These are phyloP conservation scores for Marasmius sp. DNA, from an alignment of 1,284 basidiomycete species.

Conservation along the genomic window DNA sequence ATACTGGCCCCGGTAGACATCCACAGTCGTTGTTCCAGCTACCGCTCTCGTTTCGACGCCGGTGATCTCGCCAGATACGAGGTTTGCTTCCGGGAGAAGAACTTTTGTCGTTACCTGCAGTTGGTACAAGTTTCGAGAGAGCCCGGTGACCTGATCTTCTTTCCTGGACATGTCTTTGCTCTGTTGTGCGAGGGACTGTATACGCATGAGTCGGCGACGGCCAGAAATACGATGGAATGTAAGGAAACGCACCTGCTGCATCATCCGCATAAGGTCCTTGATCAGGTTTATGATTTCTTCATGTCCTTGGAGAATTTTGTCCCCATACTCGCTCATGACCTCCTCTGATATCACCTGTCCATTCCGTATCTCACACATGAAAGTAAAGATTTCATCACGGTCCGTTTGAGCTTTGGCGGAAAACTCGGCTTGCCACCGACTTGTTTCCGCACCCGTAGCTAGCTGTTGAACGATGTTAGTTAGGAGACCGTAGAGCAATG, in stretches of 20 bases:
- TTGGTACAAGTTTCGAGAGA: neutral
- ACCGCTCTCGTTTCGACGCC: neutral
- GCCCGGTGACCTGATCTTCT: slow-evolving; percentile 14
- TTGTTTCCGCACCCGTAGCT: slow-evolving; percentile 39
- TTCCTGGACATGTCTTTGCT: slow-evolving; percentile 29
- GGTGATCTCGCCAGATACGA: neutral
- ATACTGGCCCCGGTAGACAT: neutral
- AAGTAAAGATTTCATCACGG: slow-evolving; percentile 35
- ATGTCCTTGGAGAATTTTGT: neutral
- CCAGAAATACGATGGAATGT: neutral
- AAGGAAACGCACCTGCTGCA: slow-evolving; percentile 39
- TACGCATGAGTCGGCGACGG: neutral
- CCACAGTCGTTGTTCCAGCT: neutral
- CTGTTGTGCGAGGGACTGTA: slow-evolving; percentile 26
- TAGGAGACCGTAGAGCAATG: slow-evolving; percentile 5
- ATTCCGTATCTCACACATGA: slow-evolving; percentile 41
- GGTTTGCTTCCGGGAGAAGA: neutral
- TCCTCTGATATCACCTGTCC: slow-evolving; percentile 31
- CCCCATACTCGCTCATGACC: slow-evolving; percentile 14
- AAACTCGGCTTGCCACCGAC: slow-evolving; percentile 45
- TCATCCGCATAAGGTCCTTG: slow-evolving; percentile 38
- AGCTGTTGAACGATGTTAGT: slow-evolving; percentile 28
- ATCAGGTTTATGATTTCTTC: slow-evolving; percentile 23
- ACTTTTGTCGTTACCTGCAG: neutral
- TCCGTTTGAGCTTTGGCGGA: slow-evolving; percentile 36